These are phyloP conservation scores for Backusella tuberculispora DNA, from an alignment of 192 early-diverging fungal species.

Conservation along the genomic window DNA sequence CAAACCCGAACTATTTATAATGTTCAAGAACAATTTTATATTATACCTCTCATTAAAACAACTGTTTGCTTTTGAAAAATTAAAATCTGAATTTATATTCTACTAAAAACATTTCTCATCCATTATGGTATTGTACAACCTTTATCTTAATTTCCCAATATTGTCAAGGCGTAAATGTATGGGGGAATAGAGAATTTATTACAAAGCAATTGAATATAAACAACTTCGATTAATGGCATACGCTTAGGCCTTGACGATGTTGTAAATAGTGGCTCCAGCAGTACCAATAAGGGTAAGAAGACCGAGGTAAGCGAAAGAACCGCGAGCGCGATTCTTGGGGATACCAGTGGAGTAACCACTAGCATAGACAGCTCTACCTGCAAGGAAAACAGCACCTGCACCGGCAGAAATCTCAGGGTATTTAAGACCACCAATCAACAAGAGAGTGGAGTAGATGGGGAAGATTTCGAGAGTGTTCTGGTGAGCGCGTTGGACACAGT, in stretches of 20 bases:
- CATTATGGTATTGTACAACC: not conserved
- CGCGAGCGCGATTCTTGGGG: constrained; percentile 57
- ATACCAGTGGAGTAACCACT: constrained; percentile 62
- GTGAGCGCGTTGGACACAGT: constrained; percentile 70
- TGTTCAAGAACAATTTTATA: too few relatives aligned
- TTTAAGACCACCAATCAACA: constrained; percentile 54
- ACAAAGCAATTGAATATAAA: not conserved
- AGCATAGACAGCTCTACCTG: constrained; percentile 57
- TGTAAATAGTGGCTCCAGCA: constrained; percentile 43
- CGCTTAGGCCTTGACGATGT: constrained; percentile 37
- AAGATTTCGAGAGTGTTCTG: constrained; percentile 71
- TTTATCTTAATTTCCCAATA: not conserved
- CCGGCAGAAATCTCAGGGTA: constrained; percentile 59
- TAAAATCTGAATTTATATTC: too few relatives aligned
- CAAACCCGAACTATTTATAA: too few relatives aligned
- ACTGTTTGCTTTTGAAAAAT: too few relatives aligned
- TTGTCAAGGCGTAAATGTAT: not conserved
- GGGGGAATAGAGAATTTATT: constrained; percentile 8
- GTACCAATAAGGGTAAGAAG: constrained; percentile 52
- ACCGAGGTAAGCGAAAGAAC: constrained; percentile 57
- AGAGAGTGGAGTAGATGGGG: constrained; percentile 55
- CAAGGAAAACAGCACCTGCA: constrained; percentile 53
- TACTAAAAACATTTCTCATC: too few relatives aligned
- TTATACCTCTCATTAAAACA: too few relatives aligned
- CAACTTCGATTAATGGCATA: not conserved